phyloP scores from a whole-genome alignment of 768 basidiomycete species.

The Kwoniella dejecticola region DNA sequence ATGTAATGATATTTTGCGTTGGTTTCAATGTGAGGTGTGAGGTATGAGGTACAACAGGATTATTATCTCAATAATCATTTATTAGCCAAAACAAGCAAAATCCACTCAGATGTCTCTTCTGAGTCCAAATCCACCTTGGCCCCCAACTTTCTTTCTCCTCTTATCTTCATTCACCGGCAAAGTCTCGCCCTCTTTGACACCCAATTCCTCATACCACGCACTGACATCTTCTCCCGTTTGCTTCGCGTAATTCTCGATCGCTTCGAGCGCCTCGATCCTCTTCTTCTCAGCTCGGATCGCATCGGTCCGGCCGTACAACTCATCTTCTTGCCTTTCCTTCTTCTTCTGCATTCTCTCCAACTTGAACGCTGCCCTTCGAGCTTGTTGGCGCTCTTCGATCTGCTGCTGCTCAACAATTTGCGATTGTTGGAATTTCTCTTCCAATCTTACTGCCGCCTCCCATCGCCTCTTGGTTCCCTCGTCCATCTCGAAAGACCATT shows the following conservation, averaged over 20 bases:
- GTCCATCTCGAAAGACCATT: background rate
- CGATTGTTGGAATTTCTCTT: conserved; percentile 21
- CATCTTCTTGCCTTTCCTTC: conserved; percentile 16
- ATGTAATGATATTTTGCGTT: background rate
- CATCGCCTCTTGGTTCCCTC: conserved; percentile 12
- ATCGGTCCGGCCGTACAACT: conserved; percentile 11
- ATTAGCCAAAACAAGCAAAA: too few relatives aligned
- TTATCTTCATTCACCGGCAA: conserved; percentile 17
- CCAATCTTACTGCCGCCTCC: conserved; percentile 30
- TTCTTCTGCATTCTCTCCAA: conserved; percentile 22
- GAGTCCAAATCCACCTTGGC: conserved; percentile 8
- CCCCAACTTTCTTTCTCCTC: conserved; percentile 3
- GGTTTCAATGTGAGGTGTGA: background rate
- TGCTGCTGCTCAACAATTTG: conserved; percentile 25
- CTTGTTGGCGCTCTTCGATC: conserved; percentile 23
- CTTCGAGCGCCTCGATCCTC: conserved; percentile 26
- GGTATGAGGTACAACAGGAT: background rate
- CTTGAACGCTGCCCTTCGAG: conserved; percentile 27
- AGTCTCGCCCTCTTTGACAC: conserved; percentile 12
- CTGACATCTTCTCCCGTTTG: conserved; percentile 37
- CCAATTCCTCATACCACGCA: conserved; percentile 33
- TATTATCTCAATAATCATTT: background rate
- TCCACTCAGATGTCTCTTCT: too few relatives aligned
- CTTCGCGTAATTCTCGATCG: conserved; percentile 31
- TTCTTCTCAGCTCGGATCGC: conserved; percentile 23